phyloP scores from a whole-genome alignment of 2,329 filamentous ascomycete genomes.

The Lithohypha guttulata region DNA sequence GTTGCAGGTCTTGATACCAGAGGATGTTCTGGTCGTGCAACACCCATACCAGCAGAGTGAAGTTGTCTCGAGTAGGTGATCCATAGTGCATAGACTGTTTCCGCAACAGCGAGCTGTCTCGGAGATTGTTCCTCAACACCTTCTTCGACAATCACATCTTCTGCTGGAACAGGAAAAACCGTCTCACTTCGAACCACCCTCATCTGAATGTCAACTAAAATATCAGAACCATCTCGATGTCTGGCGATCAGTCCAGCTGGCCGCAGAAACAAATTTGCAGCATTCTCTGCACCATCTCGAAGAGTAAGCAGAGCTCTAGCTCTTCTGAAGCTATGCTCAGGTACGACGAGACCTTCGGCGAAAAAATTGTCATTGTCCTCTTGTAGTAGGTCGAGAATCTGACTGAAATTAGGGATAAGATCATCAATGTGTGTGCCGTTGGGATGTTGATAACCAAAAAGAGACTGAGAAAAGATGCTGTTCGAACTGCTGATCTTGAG shows the following conservation, averaged over 20 bases:
- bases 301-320: constrained; percentile 76
- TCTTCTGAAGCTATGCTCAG: constrained; percentile 88
- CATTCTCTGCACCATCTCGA: constrained; percentile 70
- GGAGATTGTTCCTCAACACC: constrained; percentile 44
- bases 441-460: constrained; percentile 80
- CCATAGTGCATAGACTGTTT: constrained; percentile 91
- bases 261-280: constrained; percentile 65
- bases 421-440: constrained; percentile 70
- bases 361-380: constrained; percentile 78
- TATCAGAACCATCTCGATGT: constrained; percentile 81
- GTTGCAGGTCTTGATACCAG: constrained; percentile 55
- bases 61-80: constrained; percentile 92
- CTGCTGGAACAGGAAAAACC: constrained; percentile 46
- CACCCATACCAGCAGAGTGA: constrained; percentile 59
- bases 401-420: constrained; percentile 78
- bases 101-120: constrained; percentile 44
- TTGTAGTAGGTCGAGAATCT: constrained; percentile 66
- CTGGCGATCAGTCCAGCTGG: constrained; percentile 75
- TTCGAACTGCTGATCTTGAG: constrained; percentile 86
- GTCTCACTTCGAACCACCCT: constrained; percentile 86
- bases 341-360: constrained; percentile 88
- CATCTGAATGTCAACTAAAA: constrained; percentile 94
- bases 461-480: constrained; percentile 79
- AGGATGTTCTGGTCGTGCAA: constrained; percentile 42
- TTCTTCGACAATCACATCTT: constrained; percentile 54